Base-by-base conservation (phyloP, 345 rosid species). In the Citrus medica region DNA sequence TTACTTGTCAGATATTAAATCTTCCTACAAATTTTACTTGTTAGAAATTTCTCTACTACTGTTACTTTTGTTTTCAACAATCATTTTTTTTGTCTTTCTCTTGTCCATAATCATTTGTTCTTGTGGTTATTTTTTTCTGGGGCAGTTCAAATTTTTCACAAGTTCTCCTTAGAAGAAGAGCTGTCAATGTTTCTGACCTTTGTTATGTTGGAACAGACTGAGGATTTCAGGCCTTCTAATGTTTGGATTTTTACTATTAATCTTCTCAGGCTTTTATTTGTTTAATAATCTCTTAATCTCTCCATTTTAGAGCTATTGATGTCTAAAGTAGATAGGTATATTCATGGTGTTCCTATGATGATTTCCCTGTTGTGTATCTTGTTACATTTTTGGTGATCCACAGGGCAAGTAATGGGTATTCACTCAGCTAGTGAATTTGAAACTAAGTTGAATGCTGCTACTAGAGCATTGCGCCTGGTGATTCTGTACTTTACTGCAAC, bases 401-500 rank as follows among this genome's bases (percentile, higher is more conserved):
- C 88, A 94, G 98, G 97, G 74, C 88, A 92, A 83, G 98, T 92
- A 83, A 84, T 92, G 46, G 86, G 89, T 55, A 84, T 95, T 76
- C 97, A 83, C 70, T 88, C 98, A 42, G 71, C 74, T 3, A 81
- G 87, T 58, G 98, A 95, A 69, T 80, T 93, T 74, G 98, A 95
- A 62, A 81, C 83, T 48, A 93, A 90, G 80, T 56, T 89, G 84
- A 88, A 84, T 79, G 94, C 94, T 7, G 93, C 94, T 32, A 84
- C 89, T 60, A 90, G 78, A 84, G 82, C 92, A 65, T 94, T 91
- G 2, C 93, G 97, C 21, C 90, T 95, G 76, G 85, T 88, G 51
- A 85, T 95, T 78, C 69, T 95, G 59, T 95, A 95, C 86, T 95
- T 95, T 81, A 95, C 98, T 4, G 98, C 98, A 48, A 82, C 93